Evolutionary conservation across 495 filamentous ascomycete species (phyloP).

Genomic region (Aspergillus coremiiformis): DNA sequence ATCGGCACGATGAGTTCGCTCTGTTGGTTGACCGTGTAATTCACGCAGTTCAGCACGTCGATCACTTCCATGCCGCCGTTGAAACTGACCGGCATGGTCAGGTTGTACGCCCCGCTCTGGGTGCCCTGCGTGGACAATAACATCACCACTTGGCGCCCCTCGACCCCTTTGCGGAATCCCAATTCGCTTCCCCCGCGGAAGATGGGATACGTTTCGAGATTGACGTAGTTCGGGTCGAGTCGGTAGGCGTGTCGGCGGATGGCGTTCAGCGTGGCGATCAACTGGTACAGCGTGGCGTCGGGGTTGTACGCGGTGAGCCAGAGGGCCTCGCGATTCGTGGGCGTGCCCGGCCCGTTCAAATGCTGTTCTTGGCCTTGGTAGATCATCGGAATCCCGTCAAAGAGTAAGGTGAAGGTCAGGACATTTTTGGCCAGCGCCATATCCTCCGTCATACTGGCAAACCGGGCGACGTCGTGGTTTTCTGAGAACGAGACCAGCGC

Average conservation of each 20-base stretch:
- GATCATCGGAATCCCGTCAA: slow-evolving; percentile 52
- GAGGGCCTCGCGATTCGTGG: slow-evolving; percentile 58
- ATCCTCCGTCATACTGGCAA: slow-evolving; percentile 41
- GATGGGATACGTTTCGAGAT: slow-evolving; percentile 41
- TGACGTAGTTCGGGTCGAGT: slow-evolving; percentile 39
- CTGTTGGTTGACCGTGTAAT: slow-evolving; percentile 18
- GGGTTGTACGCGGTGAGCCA: slow-evolving; percentile 57
- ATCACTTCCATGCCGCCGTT: slow-evolving; percentile 31
- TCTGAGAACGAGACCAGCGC: slow-evolving; percentile 65
- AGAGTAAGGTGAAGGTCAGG: slow-evolving; percentile 59
- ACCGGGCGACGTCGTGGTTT: slow-evolving; percentile 67
- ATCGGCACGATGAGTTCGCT: slow-evolving; percentile 38
- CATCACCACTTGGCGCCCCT: slow-evolving; percentile 43
- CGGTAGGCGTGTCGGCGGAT: slow-evolving; percentile 49
- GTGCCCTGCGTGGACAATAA: slow-evolving; percentile 50
- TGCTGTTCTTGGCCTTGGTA: slow-evolving; percentile 64
- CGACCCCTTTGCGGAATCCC: slow-evolving; percentile 50
- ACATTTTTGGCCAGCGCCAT: slow-evolving; percentile 52
- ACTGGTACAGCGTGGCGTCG: slow-evolving; percentile 46
- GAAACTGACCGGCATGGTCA: slow-evolving; percentile 34
- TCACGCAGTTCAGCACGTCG: slow-evolving; percentile 42
- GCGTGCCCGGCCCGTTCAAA: slow-evolving; percentile 47
- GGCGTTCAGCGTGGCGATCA: slow-evolving; percentile 49
- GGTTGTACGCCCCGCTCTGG: slow-evolving; percentile 29
- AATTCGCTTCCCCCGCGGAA: slow-evolving; percentile 47